phyloP scores from a whole-genome alignment of 176 grass and related monocot species.

The Carex pumila region DNA sequence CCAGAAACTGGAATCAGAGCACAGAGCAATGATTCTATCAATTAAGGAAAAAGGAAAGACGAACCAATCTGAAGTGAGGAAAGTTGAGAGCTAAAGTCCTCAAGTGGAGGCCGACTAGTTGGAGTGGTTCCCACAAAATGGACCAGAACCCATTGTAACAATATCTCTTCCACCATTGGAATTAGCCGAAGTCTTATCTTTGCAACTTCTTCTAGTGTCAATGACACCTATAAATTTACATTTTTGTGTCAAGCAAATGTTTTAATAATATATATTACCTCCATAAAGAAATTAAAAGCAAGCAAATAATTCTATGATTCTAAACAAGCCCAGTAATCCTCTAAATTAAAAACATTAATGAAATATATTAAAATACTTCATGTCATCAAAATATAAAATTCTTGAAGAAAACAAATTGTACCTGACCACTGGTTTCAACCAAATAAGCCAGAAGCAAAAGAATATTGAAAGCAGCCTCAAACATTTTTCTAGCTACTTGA shows the following conservation, averaged over 20 bases:
- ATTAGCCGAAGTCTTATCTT: conserved; percentile 66
- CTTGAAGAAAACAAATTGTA: conserved; percentile 23
- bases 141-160: conserved; percentile 76
- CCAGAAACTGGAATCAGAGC: not conserved
- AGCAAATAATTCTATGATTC: conserved; percentile 16
- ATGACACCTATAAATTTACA: conserved; percentile 53
- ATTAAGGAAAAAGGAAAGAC: not conserved
- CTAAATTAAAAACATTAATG: not conserved
- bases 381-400: conserved; percentile 6
- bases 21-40: not conserved
- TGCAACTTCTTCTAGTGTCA: conserved; percentile 62
- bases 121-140: conserved; percentile 74
- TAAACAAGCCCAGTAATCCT: conserved; percentile 3
- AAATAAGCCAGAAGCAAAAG: conserved; percentile 83
- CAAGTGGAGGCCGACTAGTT: conserved; percentile 49
- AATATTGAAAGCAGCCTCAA: conserved; percentile 83
- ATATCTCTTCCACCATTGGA: conserved; percentile 60
- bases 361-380: not conserved
- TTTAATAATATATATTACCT: not conserved
- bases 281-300: conserved; percentile 11
- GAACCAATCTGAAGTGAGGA: conserved; percentile 87
- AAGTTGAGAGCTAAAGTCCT: conserved; percentile 89
- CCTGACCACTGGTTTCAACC: conserved; percentile 74
- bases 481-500: conserved; percentile 81
- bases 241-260: conserved; percentile 15